phyloP scores from a whole-genome alignment of 495 filamentous ascomycete genomes.

The Delitschia confertaspora region DNA sequence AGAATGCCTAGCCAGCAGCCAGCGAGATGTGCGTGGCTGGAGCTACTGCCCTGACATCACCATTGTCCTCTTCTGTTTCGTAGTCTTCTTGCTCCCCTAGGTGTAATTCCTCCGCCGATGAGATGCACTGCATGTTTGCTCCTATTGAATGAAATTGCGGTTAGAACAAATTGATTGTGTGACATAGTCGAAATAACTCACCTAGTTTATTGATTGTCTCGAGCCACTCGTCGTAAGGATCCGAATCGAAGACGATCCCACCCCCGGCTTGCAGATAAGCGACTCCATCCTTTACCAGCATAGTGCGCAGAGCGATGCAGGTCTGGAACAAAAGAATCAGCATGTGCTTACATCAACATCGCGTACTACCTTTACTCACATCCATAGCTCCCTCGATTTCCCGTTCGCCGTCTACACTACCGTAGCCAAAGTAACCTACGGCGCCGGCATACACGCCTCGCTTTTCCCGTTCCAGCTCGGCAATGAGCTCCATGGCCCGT shows the following conservation, averaged over 20 bases:
- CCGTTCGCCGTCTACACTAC: slow-evolving; percentile 39
- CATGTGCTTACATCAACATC: background rate
- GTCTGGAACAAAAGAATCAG: slow-evolving; percentile 17
- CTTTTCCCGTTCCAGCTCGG: slow-evolving; percentile 87
- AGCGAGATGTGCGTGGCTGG: slow-evolving; percentile 15
- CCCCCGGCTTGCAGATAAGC: slow-evolving; percentile 91
- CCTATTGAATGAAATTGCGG: slow-evolving; percentile 7
- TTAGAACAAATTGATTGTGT: background rate
- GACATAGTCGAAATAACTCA: slow-evolving; percentile 45
- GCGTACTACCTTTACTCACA: slow-evolving; percentile 11
- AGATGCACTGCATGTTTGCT: slow-evolving; percentile 63
- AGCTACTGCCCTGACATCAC: slow-evolving; percentile 1
- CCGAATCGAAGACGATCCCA: slow-evolving; percentile 94
- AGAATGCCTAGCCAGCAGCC: slow-evolving; percentile 15
- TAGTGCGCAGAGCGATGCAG: slow-evolving; percentile 85
- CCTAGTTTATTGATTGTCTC: slow-evolving; percentile 97
- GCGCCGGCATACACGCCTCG: slow-evolving; percentile 95
- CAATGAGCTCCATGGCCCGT: slow-evolving; percentile 91
- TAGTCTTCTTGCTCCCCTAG: slow-evolving; percentile 37
- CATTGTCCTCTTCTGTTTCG: slow-evolving; percentile 6
- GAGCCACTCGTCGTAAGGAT: slow-evolving; percentile 86
- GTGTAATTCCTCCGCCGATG: slow-evolving; percentile 70
- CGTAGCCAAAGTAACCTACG: slow-evolving; percentile 83
- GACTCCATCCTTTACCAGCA: slow-evolving; percentile 84
- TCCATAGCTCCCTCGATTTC: slow-evolving; percentile 79